Percentiles rank a stretch among this genome's conserved stretches.
Conservation (phyloP, 2,329 filamentous ascomycete genomes). For the Arthrobotrys pseudoclavata region DNA sequence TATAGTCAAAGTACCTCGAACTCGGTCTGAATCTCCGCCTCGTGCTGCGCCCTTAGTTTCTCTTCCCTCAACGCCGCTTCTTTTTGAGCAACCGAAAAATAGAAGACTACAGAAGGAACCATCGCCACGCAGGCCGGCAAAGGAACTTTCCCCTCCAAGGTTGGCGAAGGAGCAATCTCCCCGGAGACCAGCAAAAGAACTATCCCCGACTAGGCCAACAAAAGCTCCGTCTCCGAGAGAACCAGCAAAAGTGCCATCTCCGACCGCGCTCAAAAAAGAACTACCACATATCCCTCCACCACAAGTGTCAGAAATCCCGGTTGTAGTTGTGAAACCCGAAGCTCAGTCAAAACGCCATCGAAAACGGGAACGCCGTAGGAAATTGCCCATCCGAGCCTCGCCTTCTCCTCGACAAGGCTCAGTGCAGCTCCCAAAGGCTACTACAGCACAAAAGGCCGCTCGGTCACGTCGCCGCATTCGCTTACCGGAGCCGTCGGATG, state of each 20-base stretch:
- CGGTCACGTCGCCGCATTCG: background rate
- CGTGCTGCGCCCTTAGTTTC: background rate
- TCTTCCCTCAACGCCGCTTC: background rate
- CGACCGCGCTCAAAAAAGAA: background rate
- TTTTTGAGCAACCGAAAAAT: background rate
- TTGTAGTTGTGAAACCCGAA: background rate
- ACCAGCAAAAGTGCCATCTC: background rate
- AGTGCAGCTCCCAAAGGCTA: background rate
- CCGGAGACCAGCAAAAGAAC: background rate
- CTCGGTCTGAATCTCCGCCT: conserved; percentile 10
- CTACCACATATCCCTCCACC: background rate
- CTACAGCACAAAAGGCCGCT: background rate
- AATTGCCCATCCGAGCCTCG: background rate
- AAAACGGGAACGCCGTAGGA: conserved; percentile 5
- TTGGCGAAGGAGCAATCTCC: background rate
- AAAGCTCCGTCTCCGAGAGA: background rate
- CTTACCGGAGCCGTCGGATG: background rate
- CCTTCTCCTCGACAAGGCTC: conserved; percentile 8
- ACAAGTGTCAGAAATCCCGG: background rate
- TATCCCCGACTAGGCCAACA: background rate
- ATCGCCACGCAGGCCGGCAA: background rate
- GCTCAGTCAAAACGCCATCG: background rate
- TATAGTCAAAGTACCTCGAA: background rate
- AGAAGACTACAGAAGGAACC: background rate
- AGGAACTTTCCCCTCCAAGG: background rate